A percentile compares a stretch with the other conserved stretches of the same genome.
These are phyloP conservation scores for Apiospora rasikravindrae DNA, from an alignment of 2,329 filamentous ascomycete genomes.

Conservation along the genomic window DNA sequence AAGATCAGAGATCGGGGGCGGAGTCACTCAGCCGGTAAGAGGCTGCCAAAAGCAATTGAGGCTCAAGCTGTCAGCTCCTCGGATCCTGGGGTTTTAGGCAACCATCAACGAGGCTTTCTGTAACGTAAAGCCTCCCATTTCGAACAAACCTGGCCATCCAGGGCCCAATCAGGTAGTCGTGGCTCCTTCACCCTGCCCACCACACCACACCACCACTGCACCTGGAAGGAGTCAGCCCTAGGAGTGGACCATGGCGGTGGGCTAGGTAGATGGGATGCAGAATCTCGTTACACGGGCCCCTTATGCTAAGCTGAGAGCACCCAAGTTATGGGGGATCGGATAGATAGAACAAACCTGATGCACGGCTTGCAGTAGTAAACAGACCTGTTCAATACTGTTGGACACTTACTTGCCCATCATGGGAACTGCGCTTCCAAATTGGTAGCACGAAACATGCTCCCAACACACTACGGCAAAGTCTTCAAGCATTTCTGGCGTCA, in stretches of 20 bases:
- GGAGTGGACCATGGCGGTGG: not conserved
- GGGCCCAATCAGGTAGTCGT: not conserved
- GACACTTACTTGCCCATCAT: not conserved
- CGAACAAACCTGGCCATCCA: constrained; percentile 15
- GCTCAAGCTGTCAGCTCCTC: not conserved
- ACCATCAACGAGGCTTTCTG: constrained; percentile 4
- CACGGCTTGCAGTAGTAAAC: not conserved
- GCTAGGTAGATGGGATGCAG: not conserved
- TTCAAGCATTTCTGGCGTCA: not conserved
- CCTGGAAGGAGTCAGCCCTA: not conserved
- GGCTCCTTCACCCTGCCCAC: constrained; percentile 11
- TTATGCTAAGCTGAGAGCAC: not conserved
- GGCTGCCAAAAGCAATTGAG: constrained; percentile 1
- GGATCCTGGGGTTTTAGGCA: constrained; percentile 12
- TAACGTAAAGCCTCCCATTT: constrained; percentile 18
- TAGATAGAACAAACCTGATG: not conserved
- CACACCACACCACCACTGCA: not conserved
- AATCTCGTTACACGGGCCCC: constrained; percentile 3
- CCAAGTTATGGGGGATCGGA: not conserved
- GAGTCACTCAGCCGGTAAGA: not conserved
- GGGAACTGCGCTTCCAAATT: not conserved
- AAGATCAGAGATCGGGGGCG: not conserved
- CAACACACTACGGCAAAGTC: not conserved
- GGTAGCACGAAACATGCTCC: not conserved
- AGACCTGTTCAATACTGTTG: too few relatives aligned